Evolutionary conservation across 371 early-diverging fungal genomes (phyloP).

Genomic region (Mycotypha africana): DNA sequence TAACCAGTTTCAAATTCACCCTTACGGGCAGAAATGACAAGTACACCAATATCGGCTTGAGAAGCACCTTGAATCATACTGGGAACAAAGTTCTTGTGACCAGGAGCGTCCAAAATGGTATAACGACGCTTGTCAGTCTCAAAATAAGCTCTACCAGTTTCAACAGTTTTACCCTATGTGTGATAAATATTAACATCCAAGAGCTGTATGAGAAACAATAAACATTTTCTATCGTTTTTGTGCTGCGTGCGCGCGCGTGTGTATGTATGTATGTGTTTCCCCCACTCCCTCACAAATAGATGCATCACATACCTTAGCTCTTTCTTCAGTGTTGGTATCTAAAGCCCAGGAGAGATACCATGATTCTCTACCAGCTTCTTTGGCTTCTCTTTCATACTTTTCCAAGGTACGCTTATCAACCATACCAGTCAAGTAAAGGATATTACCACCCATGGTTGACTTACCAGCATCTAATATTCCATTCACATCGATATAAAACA

Average conservation of each 20-base stretch:
- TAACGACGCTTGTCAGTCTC: conserved; percentile 93
- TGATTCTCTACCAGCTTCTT: conserved; percentile 92
- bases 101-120: conserved; percentile 98
- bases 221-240: background rate
- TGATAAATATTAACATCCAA: too few relatives aligned
- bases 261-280: too few relatives aligned
- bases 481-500: too few relatives aligned
- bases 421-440: conserved; percentile 93
- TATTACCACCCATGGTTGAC: conserved; percentile 99
- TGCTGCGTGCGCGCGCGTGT: too few relatives aligned
- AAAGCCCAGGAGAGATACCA: conserved; percentile 99
- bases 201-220: too few relatives aligned
- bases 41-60: conserved; percentile 95
- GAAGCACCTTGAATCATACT: conserved; percentile 98
- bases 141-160: conserved; percentile 97
- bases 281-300: too few relatives aligned
- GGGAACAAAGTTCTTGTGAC: conserved; percentile 99
- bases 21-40: conserved; percentile 97
- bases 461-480: conserved; percentile 99
- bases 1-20: conserved; percentile 99
- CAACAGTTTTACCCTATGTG: conserved; percentile 96
- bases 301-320: conserved; percentile 92
- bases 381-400: conserved; percentile 96
- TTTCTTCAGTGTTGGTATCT: conserved; percentile 94
- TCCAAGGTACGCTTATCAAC: conserved; percentile 99